Evolutionary conservation across 352 stramenopile species (phyloP).

Genomic region (Phytophthora kernoviae): DNA sequence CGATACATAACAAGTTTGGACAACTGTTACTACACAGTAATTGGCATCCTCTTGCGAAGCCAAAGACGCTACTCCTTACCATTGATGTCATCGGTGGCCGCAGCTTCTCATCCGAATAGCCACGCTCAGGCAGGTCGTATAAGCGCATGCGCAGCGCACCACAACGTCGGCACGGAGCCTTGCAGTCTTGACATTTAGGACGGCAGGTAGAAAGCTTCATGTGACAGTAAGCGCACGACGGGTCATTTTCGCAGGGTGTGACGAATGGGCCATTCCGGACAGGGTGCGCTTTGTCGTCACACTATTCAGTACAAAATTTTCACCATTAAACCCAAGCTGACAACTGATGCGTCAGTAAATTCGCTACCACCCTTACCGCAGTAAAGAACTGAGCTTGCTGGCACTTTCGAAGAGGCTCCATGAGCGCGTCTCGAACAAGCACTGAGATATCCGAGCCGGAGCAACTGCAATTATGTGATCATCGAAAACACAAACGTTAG

Average conservation of each 20-base stretch:
- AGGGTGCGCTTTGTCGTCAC: slow-evolving; percentile 73
- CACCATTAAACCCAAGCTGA: neutral
- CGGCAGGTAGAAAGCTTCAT: slow-evolving; percentile 88
- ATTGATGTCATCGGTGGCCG: slow-evolving; percentile 87
- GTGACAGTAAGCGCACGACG: slow-evolving; percentile 86
- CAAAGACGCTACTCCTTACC: slow-evolving; percentile 43
- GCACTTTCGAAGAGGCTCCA: slow-evolving; percentile 97
- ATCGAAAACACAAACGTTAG: no score
- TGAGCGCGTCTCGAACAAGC: slow-evolving; percentile 96
- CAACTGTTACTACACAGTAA: neutral
- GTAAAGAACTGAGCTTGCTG: slow-evolving; percentile 96
- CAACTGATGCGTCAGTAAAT: neutral
- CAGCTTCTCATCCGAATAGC: slow-evolving; percentile 86
- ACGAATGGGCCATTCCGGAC: slow-evolving; percentile 68
- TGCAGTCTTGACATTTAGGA: slow-evolving; percentile 70
- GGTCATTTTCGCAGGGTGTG: slow-evolving; percentile 85
- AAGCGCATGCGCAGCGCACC: slow-evolving; percentile 83
- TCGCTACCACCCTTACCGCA: slow-evolving; percentile 41
- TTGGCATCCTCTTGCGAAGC: no score
- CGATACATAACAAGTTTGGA: slow-evolving; percentile 6
- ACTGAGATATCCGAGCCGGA: slow-evolving; percentile 98
- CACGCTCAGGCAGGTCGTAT: slow-evolving; percentile 82
- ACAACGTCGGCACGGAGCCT: slow-evolving; percentile 69
- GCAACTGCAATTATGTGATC: slow-evolving; percentile 49
- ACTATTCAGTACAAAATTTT: slow-evolving; percentile 43